Evolutionary conservation across 768 basidiomycete genomes (phyloP).

Genomic region (Tubosaeta sp.): DNA sequence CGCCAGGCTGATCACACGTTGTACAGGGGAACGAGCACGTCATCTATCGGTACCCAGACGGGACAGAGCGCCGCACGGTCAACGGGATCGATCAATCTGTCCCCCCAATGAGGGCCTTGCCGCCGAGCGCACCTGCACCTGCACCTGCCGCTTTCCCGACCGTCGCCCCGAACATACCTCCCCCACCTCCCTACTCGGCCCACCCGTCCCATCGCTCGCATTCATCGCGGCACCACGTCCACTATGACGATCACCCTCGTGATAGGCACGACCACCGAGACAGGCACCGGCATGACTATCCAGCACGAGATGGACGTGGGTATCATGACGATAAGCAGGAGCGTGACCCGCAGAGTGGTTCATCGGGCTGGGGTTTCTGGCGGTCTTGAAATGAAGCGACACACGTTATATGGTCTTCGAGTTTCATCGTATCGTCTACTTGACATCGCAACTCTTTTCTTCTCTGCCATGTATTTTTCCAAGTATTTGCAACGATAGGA

Average conservation of each 20-base stretch:
- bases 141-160: not conserved
- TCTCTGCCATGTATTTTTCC: not conserved
- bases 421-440: not conserved
- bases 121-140: not conserved
- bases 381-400: constrained; percentile 6
- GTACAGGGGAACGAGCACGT: constrained; percentile 72
- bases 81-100: constrained; percentile 55
- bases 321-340: constrained; percentile 5
- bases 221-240: constrained; percentile 17
- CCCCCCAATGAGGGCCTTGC: constrained; percentile 14
- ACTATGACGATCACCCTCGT: constrained; percentile 6
- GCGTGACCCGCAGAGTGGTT: not conserved
- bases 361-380: constrained; percentile 12
- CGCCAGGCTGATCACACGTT: not conserved
- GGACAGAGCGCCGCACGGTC: constrained; percentile 58
- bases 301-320: constrained; percentile 1
- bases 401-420: not conserved
- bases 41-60: constrained; percentile 61
- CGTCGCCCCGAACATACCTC: not conserved
- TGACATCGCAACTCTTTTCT: not conserved
- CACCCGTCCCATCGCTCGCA: constrained; percentile 14
- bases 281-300: constrained; percentile 10
- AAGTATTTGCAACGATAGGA: not conserved
- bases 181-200: constrained; percentile 19
- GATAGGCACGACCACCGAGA: constrained; percentile 12